Evolutionary conservation across 805 yeast genomes (phyloP).

Genomic region (Nakazawaea siamensis): DNA sequence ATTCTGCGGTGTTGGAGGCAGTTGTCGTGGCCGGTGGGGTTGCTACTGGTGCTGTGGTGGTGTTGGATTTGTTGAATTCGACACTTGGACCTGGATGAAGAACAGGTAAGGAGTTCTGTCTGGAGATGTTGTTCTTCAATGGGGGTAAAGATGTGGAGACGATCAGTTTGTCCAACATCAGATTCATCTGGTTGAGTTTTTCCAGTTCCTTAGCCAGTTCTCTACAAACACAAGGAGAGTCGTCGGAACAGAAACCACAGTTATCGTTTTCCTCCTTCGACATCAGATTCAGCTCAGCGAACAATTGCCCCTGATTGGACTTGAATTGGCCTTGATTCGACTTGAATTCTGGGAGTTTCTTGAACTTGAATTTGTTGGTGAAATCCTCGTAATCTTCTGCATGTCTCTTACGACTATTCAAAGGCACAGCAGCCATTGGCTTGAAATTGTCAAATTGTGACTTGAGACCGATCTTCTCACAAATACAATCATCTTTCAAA

Average conservation of each 20-base stretch:
- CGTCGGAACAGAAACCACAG: conserved; percentile 93
- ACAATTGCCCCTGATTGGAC: conserved; percentile 6
- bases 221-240: conserved; percentile 85
- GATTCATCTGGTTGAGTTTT: conserved; percentile 19
- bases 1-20: conserved; percentile 16
- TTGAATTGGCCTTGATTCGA: conserved; percentile 8
- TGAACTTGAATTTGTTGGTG: conserved; percentile 31
- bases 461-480: conserved; percentile 44
- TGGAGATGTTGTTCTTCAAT: conserved; percentile 13
- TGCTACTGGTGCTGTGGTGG: conserved; percentile 11
- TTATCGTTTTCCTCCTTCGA: conserved; percentile 33
- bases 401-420: conserved; percentile 27
- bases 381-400: conserved; percentile 41
- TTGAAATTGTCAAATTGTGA: conserved; percentile 23
- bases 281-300: not conserved
- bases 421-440: conserved; percentile 63
- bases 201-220: conserved; percentile 58
- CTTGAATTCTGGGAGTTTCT: conserved; percentile 29
- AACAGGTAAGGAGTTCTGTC: conserved; percentile 39
- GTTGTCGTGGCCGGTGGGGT: not conserved
- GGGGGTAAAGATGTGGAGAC: conserved; percentile 14
- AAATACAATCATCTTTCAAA: conserved; percentile 57
- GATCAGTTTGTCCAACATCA: conserved; percentile 6
- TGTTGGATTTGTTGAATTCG: conserved; percentile 27
- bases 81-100: conserved; percentile 59